Evolutionary conservation across 176 grass and related monocot genomes (phyloP).

Genomic region (Olyra latifolia): DNA sequence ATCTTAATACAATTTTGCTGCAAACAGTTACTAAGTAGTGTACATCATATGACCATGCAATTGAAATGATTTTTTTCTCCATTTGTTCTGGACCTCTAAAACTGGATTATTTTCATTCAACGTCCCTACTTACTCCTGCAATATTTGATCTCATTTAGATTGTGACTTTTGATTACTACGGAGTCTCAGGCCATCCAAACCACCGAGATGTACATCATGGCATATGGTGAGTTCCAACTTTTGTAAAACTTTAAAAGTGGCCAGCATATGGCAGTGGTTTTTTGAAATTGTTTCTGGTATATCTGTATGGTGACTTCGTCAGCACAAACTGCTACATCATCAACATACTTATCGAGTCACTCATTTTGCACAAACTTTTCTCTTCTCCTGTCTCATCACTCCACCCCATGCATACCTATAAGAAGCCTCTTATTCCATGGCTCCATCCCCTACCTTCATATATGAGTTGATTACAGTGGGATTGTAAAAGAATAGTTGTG

Average conservation of each 20-base stretch:
- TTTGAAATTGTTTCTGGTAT: neutral
- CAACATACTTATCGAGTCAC: neutral
- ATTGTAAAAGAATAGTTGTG: neutral
- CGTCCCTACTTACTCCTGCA: neutral
- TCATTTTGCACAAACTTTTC: neutral
- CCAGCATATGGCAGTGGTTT: neutral
- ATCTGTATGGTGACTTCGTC: neutral
- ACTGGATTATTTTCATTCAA: neutral
- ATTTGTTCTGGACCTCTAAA: neutral
- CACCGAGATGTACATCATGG: constrained; percentile 81
- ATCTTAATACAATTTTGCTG: neutral
- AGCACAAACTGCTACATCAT: neutral
- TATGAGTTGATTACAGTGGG: neutral
- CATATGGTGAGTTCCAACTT: constrained; percentile 49
- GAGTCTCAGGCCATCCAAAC: constrained; percentile 89
- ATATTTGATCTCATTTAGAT: constrained; percentile 45
- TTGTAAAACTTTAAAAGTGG: neutral
- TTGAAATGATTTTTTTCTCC: too few relatives aligned
- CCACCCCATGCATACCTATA: neutral
- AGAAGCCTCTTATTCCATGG: neutral
- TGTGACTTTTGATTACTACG: constrained; percentile 78
- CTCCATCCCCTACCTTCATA: neutral
- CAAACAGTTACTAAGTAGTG: neutral
- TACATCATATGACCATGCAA: neutral
- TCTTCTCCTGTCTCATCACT: neutral